Conservation (phyloP, 2,329 filamentous ascomycete genomes). For the Furcasterigmium sp. region DNA sequence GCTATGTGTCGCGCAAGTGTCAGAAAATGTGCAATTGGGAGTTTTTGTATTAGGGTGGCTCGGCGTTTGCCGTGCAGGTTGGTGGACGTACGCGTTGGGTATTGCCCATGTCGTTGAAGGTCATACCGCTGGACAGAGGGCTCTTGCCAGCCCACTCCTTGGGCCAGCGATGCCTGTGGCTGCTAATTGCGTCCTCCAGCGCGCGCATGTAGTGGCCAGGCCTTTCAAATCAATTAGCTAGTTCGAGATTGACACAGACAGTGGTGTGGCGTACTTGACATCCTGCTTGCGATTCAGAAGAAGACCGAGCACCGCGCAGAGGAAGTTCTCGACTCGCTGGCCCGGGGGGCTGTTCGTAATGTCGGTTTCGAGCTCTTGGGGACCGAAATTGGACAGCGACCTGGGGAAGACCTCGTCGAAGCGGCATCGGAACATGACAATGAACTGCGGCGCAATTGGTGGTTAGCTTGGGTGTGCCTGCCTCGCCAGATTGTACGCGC, state of each 20-base stretch:
- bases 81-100: constrained; percentile 64
- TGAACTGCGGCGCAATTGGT: constrained; percentile 58
- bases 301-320: constrained; percentile 84
- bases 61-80: not conserved
- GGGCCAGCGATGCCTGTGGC: constrained; percentile 86
- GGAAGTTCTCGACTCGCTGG: constrained; percentile 77
- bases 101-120: constrained; percentile 77
- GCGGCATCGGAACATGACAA: constrained; percentile 95
- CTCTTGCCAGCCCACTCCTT: constrained; percentile 76
- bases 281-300: constrained; percentile 97
- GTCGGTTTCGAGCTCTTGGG: constrained; percentile 89
- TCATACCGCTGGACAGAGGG: constrained; percentile 73
- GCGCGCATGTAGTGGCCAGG: constrained; percentile 89
- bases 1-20: constrained; percentile 40
- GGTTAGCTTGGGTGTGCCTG: too few species aligned
- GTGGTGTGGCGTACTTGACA: constrained; percentile 67
- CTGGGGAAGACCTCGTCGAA: constrained; percentile 87
- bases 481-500: constrained; percentile 38
- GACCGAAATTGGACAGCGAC: constrained; percentile 83
- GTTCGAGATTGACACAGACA: not conserved
- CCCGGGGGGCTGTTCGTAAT: constrained; percentile 73
- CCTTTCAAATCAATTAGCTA: constrained; percentile 41
- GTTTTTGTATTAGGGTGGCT: too few species aligned
- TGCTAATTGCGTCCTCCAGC: constrained; percentile 84
- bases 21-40: not conserved